Conservation (phyloP, 1,139 yeast genomes). For the Geotrichum restrictum region DNA sequence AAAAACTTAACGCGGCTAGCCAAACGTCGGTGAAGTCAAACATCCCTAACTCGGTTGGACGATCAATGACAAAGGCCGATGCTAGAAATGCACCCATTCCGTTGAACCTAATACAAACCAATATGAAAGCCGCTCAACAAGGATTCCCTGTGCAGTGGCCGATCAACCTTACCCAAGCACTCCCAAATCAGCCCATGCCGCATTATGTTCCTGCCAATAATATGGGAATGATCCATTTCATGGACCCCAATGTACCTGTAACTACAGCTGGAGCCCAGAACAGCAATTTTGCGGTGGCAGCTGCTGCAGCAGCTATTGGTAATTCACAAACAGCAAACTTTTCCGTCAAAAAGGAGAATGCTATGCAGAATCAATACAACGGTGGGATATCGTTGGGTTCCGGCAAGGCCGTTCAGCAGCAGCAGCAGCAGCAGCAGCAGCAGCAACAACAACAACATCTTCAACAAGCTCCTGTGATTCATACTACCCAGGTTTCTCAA, state of each 20-base stretch:
- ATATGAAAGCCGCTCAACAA: neutral
- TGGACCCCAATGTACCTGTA: neutral
- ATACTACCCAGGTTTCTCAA: no score
- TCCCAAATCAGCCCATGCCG: no score
- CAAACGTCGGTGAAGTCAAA: neutral
- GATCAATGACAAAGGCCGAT: neutral
- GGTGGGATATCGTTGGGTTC: neutral
- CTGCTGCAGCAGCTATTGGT: neutral
- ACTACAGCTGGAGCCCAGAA: neutral
- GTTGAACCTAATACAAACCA: slow-evolving; percentile 5
- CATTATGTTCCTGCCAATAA: no score
- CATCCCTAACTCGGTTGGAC: neutral
- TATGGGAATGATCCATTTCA: neutral
- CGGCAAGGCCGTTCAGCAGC: slow-evolving; percentile 6
- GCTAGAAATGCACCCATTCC: neutral
- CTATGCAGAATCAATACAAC: neutral
- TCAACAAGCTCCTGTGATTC: neutral
- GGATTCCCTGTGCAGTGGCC: slow-evolving; percentile 7
- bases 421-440: slow-evolving; percentile 19
- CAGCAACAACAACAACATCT: slow-evolving; percentile 2
- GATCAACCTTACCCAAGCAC: neutral
- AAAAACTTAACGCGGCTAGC: slow-evolving; percentile 10
- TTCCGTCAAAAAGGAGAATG: neutral
- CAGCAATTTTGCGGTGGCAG: neutral
- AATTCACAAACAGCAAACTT: neutral